Evolutionary conservation across 2,329 filamentous ascomycete genomes (phyloP).

Genomic region (Calonectria honghensis): DNA sequence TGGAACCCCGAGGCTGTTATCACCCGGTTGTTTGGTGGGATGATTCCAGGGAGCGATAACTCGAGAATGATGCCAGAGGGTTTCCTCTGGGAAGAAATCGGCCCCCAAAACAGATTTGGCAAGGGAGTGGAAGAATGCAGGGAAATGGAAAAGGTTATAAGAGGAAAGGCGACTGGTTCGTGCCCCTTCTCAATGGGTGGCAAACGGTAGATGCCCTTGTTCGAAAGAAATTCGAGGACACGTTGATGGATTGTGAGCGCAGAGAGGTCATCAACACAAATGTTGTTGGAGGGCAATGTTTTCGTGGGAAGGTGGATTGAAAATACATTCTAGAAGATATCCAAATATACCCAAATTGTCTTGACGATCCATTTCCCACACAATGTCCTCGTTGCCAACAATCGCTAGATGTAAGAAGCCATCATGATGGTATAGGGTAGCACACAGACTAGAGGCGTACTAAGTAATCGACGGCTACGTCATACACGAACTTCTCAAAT

Average conservation of each 20-base stretch:
- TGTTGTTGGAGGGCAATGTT: not conserved
- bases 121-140: slow-evolving; percentile 69
- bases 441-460: not conserved
- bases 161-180: slow-evolving; percentile 56
- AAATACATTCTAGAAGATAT: not conserved
- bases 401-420: not conserved
- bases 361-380: not conserved
- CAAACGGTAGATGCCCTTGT: not conserved
- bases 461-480: slow-evolving; percentile 1
- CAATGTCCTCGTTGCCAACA: not conserved
- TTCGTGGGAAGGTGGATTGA: not conserved
- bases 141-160: slow-evolving; percentile 57
- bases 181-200: slow-evolving; percentile 65
- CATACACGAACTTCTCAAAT: not conserved
- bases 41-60: slow-evolving; percentile 66
- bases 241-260: not conserved
- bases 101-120: slow-evolving; percentile 73
- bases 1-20: slow-evolving; percentile 76
- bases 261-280: not conserved
- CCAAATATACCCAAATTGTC: not conserved
- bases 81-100: slow-evolving; percentile 76
- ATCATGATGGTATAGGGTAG: slow-evolving; percentile 3
- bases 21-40: slow-evolving; percentile 64
- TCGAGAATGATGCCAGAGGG: slow-evolving; percentile 66
- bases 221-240: too few species aligned